Percentiles rank a stretch among this genome's conserved stretches.
These are phyloP conservation scores for Rhizopus arrhizus DNA, from an alignment of 371 early-diverging fungal genomes.

Conservation along the genomic window DNA sequence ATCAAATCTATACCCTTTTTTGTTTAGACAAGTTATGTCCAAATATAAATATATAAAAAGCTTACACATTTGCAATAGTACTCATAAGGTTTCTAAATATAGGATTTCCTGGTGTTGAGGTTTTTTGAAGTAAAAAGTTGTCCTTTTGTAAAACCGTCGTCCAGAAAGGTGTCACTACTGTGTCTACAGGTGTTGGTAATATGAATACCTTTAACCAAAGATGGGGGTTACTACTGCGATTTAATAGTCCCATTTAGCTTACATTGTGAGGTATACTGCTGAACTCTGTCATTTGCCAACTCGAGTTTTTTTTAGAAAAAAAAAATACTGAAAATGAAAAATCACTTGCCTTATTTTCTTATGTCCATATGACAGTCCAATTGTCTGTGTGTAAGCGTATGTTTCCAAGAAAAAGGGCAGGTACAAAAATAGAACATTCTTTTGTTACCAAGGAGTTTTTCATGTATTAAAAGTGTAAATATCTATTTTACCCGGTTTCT, in stretches of 20 bases:
- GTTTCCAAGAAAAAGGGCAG: too few species aligned
- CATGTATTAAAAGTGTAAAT: too few species aligned
- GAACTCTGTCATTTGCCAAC: background rate
- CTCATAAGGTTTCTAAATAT: slow-evolving; percentile 61
- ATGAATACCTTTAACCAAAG: slow-evolving; percentile 30
- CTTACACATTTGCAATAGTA: slow-evolving; percentile 78
- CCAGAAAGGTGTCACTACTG: slow-evolving; percentile 54
- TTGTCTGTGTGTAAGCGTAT: too few species aligned
- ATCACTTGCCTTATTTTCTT: too few species aligned
- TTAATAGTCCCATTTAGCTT: background rate
- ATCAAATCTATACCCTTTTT: slow-evolving; percentile 63
- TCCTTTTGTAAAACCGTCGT: slow-evolving; percentile 57
- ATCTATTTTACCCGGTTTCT: too few species aligned
- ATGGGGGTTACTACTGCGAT: background rate
- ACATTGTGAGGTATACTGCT: slow-evolving; percentile 3
- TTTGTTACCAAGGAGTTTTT: too few species aligned
- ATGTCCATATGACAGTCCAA: too few species aligned
- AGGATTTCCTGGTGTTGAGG: slow-evolving; percentile 51
- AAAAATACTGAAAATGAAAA: too few species aligned
- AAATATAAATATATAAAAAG: background rate
- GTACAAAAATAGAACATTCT: too few species aligned
- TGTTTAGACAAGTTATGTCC: background rate
- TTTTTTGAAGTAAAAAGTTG: slow-evolving; percentile 71
- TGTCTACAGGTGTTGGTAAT: slow-evolving; percentile 36
- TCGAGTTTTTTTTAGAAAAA: background rate